These are phyloP conservation scores for Leccinum fibrillosum DNA, from an alignment of 768 basidiomycete genomes.

Conservation along the genomic window DNA sequence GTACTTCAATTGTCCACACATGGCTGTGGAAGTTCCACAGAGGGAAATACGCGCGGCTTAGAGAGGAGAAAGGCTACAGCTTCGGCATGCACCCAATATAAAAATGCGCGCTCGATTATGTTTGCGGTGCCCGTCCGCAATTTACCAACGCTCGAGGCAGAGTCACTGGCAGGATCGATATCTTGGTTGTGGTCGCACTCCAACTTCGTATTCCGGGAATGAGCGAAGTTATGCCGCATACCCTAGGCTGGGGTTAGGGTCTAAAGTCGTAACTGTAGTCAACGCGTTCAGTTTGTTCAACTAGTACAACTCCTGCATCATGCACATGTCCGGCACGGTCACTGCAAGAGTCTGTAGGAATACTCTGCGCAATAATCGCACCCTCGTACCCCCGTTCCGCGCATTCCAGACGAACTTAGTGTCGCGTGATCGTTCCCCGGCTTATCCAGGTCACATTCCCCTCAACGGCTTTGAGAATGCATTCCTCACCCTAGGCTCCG, in stretches of 20 bases:
- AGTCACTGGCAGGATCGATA: not conserved
- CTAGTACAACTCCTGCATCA: not conserved
- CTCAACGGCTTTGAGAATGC: slow-evolving; percentile 80
- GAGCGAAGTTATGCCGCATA: not conserved
- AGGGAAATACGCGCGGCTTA: slow-evolving; percentile 11
- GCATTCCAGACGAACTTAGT: slow-evolving; percentile 10
- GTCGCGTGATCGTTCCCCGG: slow-evolving; percentile 33
- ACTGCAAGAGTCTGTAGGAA: not conserved
- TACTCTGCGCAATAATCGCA: not conserved
- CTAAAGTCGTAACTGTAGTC: not conserved
- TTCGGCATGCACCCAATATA: not conserved
- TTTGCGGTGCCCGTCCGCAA: not conserved
- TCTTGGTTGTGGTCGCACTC: not conserved
- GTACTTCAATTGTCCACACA: slow-evolving; percentile 18
- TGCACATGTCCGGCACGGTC: not conserved
- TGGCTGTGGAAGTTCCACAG: slow-evolving; percentile 17
- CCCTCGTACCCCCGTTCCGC: slow-evolving; percentile 6
- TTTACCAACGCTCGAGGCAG: not conserved
- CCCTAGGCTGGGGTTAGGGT: slow-evolving; percentile 21
- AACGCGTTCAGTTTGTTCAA: not conserved
- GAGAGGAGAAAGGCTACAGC: slow-evolving; percentile 10
- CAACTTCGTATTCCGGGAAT: not conserved
- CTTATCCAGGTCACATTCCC: slow-evolving; percentile 79
- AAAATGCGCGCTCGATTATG: not conserved
- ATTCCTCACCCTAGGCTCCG: slow-evolving; percentile 83